These are phyloP conservation scores for Grosmannia penicillata DNA, from an alignment of 2,329 filamentous ascomycete genomes.

Conservation along the genomic window DNA sequence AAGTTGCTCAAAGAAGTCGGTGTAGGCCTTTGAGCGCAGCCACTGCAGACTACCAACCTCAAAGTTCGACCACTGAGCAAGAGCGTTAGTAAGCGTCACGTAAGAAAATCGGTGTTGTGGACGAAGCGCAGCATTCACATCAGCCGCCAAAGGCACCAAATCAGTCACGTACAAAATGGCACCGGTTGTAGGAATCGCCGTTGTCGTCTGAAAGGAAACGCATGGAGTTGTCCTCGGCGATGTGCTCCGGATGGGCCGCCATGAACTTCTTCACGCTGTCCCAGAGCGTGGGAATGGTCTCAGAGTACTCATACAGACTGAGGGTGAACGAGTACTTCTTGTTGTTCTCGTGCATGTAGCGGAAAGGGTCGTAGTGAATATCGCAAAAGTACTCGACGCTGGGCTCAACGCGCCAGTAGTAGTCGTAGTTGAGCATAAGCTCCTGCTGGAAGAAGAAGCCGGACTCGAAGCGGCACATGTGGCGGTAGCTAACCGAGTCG, in stretches of 20 bases:
- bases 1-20: constrained; percentile 79
- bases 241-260: constrained; percentile 74
- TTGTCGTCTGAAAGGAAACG: constrained; percentile 81
- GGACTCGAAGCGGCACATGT: constrained; percentile 99
- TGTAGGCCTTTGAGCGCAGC: constrained; percentile 77
- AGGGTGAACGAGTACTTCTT: constrained; percentile 98
- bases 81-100: constrained; percentile 12
- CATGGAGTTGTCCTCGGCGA: constrained; percentile 74
- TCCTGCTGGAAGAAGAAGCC: constrained; percentile 98
- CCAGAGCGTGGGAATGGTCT: constrained; percentile 94
- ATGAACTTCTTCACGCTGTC: constrained; percentile 93
- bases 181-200: constrained; percentile 88
- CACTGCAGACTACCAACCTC: constrained; percentile 90
- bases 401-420: constrained; percentile 98
- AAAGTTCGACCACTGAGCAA: constrained; percentile 85
- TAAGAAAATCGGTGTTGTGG: no score
- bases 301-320: constrained; percentile 89
- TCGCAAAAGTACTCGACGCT: constrained; percentile 95
- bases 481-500: constrained; percentile 89
- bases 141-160: no score
- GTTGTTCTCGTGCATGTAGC: constrained; percentile 84
- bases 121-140: no score
- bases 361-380: constrained; percentile 90
- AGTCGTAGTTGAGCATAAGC: constrained; percentile 91
- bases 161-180: constrained; percentile 76